These are phyloP conservation scores for Naematelia aurantialba DNA, from an alignment of 768 basidiomycete species.

Conservation along the genomic window DNA sequence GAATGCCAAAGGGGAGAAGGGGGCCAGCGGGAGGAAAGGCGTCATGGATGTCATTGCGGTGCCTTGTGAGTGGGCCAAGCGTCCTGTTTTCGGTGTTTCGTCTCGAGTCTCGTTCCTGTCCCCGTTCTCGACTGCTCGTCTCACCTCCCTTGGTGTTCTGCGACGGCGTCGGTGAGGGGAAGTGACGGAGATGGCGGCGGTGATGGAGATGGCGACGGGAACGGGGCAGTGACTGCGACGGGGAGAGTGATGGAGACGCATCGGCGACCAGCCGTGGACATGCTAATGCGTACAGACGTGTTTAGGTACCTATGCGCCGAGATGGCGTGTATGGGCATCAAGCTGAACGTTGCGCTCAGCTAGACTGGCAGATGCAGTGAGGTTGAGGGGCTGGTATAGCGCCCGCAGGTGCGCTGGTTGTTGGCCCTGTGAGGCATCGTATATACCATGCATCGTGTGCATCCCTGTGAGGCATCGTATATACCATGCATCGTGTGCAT, in stretches of 20 bases:
- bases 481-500: not conserved
- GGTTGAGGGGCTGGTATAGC: not conserved
- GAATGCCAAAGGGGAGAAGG: slow-evolving; percentile 53
- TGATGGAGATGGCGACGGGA: too few relatives aligned
- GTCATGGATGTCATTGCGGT: slow-evolving; percentile 91
- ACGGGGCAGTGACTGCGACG: too few relatives aligned
- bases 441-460: not conserved
- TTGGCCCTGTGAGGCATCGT: too few relatives aligned
- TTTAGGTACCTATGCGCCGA: slow-evolving; percentile 57
- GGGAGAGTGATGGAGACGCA: too few relatives aligned
- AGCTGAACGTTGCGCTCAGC: slow-evolving; percentile 71
- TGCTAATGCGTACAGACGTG: not conserved
- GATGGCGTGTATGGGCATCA: slow-evolving; percentile 97
- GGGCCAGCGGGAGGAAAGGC: slow-evolving; percentile 55
- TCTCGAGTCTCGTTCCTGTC: not conserved
- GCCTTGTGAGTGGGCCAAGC: slow-evolving; percentile 82
- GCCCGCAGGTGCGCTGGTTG: too few relatives aligned
- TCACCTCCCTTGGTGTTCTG: too few relatives aligned
- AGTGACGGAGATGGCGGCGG: too few relatives aligned
- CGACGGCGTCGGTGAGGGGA: too few relatives aligned
- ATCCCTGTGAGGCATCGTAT: too few relatives aligned
- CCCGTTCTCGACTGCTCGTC: not conserved
- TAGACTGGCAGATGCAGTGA: slow-evolving; percentile 51
- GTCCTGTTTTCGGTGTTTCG: not conserved
- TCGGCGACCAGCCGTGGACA: too few relatives aligned